A percentile compares a stretch with the other conserved stretches of the same genome.
Evolutionary conservation across 1,284 basidiomycete species (phyloP).

Genomic region (Leccinum angustisporum): DNA sequence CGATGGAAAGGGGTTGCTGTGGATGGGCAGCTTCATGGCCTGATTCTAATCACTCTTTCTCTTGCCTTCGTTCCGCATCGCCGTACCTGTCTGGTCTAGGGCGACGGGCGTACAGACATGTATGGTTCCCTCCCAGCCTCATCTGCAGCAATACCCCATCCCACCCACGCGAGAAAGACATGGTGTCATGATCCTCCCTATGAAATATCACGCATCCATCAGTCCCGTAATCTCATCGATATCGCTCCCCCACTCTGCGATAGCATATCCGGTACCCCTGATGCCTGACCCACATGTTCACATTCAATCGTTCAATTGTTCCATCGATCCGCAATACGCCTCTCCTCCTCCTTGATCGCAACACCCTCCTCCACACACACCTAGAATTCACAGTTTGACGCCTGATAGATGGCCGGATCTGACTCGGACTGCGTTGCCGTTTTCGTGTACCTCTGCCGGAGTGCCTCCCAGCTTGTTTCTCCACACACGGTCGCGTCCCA

Average conservation of each 20-base stretch:
- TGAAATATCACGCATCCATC: conserved; percentile 5
- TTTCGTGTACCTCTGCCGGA: conserved; percentile 4
- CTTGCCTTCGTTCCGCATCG: not conserved
- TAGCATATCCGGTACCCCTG: conserved; percentile 3
- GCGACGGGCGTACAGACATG: conserved; percentile 1
- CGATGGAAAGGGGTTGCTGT: conserved; percentile 27
- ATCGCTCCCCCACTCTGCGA: conserved; percentile 2
- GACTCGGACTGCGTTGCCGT: conserved; percentile 1
- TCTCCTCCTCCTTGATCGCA: conserved; percentile 13
- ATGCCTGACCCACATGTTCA: not conserved
- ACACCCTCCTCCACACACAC: not conserved
- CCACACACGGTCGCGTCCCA: not conserved
- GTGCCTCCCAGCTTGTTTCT: conserved; percentile 8
- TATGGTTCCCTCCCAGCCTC: conserved; percentile 4
- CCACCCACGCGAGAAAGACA: conserved; percentile 12
- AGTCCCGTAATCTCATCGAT: conserved; percentile 20
- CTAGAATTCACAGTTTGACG: conserved; percentile 8
- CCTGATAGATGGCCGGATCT: conserved; percentile 5
- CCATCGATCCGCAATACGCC: conserved; percentile 24
- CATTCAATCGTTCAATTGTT: not conserved
- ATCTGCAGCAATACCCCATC: not conserved
- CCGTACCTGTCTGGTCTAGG: conserved; percentile 17
- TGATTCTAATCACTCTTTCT: conserved; percentile 8
- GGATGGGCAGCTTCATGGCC: conserved; percentile 15
- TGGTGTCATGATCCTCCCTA: conserved; percentile 14